These are phyloP conservation scores for Leptomonas pyrrhocoris DNA, from an alignment of 208 protist species.

Conservation along the genomic window DNA sequence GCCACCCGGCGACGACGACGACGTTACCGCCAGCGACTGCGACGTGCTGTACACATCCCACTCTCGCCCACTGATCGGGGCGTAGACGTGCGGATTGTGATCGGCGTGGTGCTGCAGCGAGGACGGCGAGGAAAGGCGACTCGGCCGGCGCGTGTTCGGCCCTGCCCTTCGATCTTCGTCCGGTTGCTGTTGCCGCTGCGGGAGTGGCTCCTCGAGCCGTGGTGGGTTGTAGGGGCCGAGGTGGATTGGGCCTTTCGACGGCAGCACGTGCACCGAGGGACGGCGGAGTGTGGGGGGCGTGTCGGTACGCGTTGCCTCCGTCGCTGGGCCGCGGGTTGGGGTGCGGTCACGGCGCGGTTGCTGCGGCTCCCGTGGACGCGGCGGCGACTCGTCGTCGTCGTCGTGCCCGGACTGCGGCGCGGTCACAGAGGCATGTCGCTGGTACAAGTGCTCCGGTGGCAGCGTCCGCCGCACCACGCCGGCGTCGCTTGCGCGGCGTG, in stretches of 20 bases:
- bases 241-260: constrained; percentile 11
- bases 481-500: background rate
- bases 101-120: background rate
- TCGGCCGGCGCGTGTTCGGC: background rate
- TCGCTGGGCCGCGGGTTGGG: background rate
- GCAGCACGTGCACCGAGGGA: constrained; percentile 3
- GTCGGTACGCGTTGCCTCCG: constrained; percentile 1
- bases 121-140: background rate
- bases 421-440: constrained; percentile 1
- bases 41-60: background rate
- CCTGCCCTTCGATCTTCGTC: background rate
- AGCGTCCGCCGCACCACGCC: background rate
- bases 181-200: background rate
- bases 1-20: background rate
- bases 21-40: constrained; percentile 1
- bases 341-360: constrained; percentile 13
- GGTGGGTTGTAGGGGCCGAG: constrained; percentile 19
- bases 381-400: background rate
- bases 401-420: background rate
- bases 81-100: constrained; percentile 8
- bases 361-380: background rate
- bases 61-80: background rate
- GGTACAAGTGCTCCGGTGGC: constrained; percentile 8
- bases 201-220: background rate
- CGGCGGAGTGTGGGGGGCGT: background rate